Base-by-base conservation (phyloP, 2,329 filamentous ascomycete species). In the Colletotrichum paranaense region DNA sequence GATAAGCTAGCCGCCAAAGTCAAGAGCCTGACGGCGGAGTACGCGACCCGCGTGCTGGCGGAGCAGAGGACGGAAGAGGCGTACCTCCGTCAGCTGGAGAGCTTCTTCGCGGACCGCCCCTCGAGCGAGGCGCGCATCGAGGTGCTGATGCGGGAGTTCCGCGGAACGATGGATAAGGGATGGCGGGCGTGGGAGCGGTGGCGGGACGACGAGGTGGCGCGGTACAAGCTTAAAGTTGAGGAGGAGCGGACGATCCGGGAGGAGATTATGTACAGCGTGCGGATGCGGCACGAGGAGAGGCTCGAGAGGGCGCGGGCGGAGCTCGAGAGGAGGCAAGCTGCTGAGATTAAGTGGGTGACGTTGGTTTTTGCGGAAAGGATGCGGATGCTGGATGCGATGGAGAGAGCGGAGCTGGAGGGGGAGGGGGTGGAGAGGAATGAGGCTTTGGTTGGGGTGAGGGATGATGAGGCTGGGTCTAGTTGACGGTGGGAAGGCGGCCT, bases 301-400 rank as follows among this genome's bases (percentile, higher is more conserved):
- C 64, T 78, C 12, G 76, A 78, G 1, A 78, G 80, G 22, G 79
- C 79, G 57, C 78, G 80, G 60, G 76, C 75, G 19, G 82, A 82
- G 19, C 77, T 83, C 28, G 72, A 74, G 52, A 80, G 76, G 63
- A 81, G 80, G 35, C 82, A 82, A 60, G 76, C 75, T 7, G 86
- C 85, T 0, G 87, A 90, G 80, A 78, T 81, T 69, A 81, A 79
- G 68, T 91, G 89, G 88, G 78, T 86, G 28, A 79, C 81, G 46
- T 81, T 83, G 55, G 84, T 89, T 4, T 74, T 84, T 5, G 78
- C 82, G 6, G 88, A 89, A 78, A 82, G 88, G 12, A 78, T 76
- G 35, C 80, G 78, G 49, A 77, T 89, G 75, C 78, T 90, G 59
- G 78, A 72, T 7, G 84, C 83, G 35, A 79, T 82, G 77, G 83